A percentile compares a stretch with the other conserved stretches of the same genome.
Evolutionary conservation across 108 stramenopile species (phyloP).

Genomic region (Skeletonema tropicum): DNA sequence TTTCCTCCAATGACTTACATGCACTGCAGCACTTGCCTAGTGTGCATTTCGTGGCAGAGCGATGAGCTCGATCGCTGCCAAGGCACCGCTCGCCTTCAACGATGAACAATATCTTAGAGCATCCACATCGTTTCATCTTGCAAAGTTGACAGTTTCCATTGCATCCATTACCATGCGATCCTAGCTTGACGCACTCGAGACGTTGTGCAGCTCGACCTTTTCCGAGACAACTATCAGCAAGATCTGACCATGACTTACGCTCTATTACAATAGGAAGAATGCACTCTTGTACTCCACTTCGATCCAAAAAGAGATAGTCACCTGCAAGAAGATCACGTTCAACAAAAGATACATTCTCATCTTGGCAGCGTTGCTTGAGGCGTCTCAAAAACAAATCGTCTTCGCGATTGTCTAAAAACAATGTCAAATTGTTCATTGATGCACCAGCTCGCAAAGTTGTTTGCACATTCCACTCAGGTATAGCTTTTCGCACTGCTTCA

Average conservation of each 20-base stretch:
- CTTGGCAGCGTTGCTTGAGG: slow-evolving; percentile 35
- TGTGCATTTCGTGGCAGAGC: slow-evolving; percentile 34
- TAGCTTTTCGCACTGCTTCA: slow-evolving; percentile 22
- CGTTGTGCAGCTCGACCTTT: slow-evolving; percentile 46
- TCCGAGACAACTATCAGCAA: slow-evolving; percentile 55
- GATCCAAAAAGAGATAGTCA: slow-evolving; percentile 54
- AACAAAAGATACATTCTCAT: slow-evolving; percentile 41
- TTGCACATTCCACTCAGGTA: slow-evolving; percentile 9
- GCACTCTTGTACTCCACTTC: slow-evolving; percentile 26
- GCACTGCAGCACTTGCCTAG: slow-evolving; percentile 33
- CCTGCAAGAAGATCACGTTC: slow-evolving; percentile 59
- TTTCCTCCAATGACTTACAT: slow-evolving; percentile 43
- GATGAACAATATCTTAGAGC: slow-evolving; percentile 55
- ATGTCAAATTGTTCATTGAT: slow-evolving; percentile 15
- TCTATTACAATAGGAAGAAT: slow-evolving; percentile 55
- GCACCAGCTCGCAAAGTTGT: neutral
- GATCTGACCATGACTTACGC: slow-evolving; percentile 61
- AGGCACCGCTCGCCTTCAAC: slow-evolving; percentile 61
- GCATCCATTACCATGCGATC: slow-evolving; percentile 23
- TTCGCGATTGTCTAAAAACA: slow-evolving; percentile 55
- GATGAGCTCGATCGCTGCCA: slow-evolving; percentile 26
- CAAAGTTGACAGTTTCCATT: slow-evolving; percentile 53
- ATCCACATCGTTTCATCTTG: slow-evolving; percentile 61
- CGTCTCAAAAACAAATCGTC: slow-evolving; percentile 49
- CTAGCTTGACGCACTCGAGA: slow-evolving; percentile 55